Evolutionary conservation across 1,139 yeast genomes (phyloP).

Genomic region (Suhomyces bokatorum): DNA sequence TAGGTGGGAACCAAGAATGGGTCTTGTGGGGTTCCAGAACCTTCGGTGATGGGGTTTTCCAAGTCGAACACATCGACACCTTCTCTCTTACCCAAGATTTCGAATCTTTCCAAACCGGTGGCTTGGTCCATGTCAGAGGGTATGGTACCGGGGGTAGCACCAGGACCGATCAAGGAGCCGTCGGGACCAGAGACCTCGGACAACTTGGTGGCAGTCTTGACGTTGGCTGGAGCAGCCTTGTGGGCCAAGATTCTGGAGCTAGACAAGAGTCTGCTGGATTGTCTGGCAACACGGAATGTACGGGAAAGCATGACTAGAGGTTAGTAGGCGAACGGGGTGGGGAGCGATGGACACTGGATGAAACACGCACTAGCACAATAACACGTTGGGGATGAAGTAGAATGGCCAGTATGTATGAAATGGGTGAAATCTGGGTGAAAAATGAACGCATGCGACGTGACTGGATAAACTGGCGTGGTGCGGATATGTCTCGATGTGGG

Average conservation of each 20-base stretch:
- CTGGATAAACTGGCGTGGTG: neutral
- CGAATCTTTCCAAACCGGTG: constrained; percentile 97
- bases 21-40: constrained; percentile 78
- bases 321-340: constrained; percentile 22
- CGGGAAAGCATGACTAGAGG: constrained; percentile 41
- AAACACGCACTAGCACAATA: neutral
- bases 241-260: constrained; percentile 34
- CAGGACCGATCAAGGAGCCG: constrained; percentile 78
- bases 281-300: constrained; percentile 41
- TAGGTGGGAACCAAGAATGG: constrained; percentile 90
- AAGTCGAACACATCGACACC: constrained; percentile 95
- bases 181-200: constrained; percentile 80
- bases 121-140: constrained; percentile 96
- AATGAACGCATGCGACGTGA: neutral
- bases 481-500: neutral
- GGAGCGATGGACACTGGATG: neutral
- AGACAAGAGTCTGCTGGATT: constrained; percentile 43
- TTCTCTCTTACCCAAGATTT: constrained; percentile 88
- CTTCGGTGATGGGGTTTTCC: constrained; percentile 83
- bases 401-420: neutral
- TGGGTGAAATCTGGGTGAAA: neutral
- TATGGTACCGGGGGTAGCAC: constrained; percentile 79
- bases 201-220: constrained; percentile 65
- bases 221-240: constrained; percentile 20
- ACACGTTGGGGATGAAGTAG: neutral